These are phyloP conservation scores for Epichloe aotearoae DNA, from an alignment of 2,329 filamentous ascomycete genomes.

Conservation along the genomic window DNA sequence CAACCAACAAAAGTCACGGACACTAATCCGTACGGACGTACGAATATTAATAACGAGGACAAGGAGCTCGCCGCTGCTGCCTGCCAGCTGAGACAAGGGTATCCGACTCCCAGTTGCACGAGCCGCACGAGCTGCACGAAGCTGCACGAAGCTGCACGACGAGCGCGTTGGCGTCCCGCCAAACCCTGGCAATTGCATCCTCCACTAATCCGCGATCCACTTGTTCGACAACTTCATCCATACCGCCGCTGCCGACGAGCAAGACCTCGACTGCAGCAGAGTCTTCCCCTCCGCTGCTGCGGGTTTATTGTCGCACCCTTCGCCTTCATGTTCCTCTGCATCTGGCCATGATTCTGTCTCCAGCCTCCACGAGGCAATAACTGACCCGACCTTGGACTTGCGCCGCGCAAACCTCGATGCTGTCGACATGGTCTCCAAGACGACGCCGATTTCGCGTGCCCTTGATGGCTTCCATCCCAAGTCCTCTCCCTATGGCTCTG, in stretches of 20 bases:
- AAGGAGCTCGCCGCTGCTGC: not conserved
- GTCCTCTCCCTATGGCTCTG: conserved; percentile 25
- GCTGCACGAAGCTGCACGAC: no score
- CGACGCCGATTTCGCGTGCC: conserved; percentile 23
- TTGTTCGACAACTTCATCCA: conserved; percentile 11
- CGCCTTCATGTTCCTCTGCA: conserved; percentile 6
- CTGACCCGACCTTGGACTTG: conserved; percentile 6
- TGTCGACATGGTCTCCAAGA: conserved; percentile 22
- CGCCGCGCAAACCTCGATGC: conserved; percentile 2
- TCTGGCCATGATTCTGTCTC: conserved; percentile 10
- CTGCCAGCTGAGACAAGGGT: conserved; percentile 13
- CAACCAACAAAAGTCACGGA: no score
- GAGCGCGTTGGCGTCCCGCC: no score
- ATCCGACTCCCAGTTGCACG: conserved; percentile 14
- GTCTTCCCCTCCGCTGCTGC: not conserved
- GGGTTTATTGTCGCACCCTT: not conserved
- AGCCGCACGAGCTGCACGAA: conserved; percentile 3
- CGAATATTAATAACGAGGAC: no score
- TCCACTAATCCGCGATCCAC: conserved; percentile 8
- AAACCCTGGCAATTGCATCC: no score
- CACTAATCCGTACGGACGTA: no score
- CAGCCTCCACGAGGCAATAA: conserved; percentile 16
- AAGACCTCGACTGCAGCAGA: conserved; percentile 1
- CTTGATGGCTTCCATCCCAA: conserved; percentile 15
- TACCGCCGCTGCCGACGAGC: conserved; percentile 8